Base-by-base conservation (phyloP, 176 grass and related monocot species). In the Oryza brachyantha region DNA sequence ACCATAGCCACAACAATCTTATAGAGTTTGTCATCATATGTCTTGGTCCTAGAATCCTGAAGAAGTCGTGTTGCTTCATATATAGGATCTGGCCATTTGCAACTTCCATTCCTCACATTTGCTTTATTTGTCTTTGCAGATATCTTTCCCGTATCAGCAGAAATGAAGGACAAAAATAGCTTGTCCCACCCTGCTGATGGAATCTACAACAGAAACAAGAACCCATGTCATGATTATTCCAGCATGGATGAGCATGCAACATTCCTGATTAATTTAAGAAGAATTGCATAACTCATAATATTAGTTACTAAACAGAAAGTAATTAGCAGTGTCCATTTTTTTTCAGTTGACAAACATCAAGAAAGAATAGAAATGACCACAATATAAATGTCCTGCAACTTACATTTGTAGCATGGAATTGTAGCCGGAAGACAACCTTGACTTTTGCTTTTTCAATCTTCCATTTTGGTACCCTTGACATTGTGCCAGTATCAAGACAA, bases 11-110 rank as follows among this genome's bases (percentile, higher is more conserved):
- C 81, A 41, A 95, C 86, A 90, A 99, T 90, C 63, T 89, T 99
- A 79, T 95, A 99, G 17, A 91, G 68, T 72, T 99, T 99, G 76
- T 99, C 96, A 73, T 99, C 96, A 26, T 95, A 95, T 38, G 81
- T 85, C 91, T 99, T 99, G 21, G 92, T 89, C 67, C 86, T 88
- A 73, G 85, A 43, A 89, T 99, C 92, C 82, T 89, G 96, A 83
- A 99, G 83, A 84, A 99, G 92, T 38, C 92, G 91, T 70, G 96
- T 95, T 43, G 92, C 91, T 89, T 99, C 96, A 79, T 99, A 99
- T 66, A 99, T 95, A 76, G 96, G 96, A 84, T 99, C 96, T 29
- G 96, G 70, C 96, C 96, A 99, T 88, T 90, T 99, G 70, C 96
- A 99, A 66, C 26, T 95, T 66, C 90, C 92, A 75, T 95, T 99